Evolutionary conservation across 1,139 yeast species (phyloP).

Genomic region (Lodderomyces jiufengensis): DNA sequence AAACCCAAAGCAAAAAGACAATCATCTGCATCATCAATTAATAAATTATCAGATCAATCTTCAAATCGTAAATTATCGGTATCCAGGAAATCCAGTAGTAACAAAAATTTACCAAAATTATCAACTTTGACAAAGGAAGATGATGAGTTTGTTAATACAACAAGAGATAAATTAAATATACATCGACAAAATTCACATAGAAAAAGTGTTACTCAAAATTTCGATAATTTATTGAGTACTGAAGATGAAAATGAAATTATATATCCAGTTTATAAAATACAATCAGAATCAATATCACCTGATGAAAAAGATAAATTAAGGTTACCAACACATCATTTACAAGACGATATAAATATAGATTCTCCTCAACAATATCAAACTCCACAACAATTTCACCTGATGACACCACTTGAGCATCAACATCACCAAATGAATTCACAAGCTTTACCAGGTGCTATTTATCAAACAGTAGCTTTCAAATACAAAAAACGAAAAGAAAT

Average conservation of each 20-base stretch:
- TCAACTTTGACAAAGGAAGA: not conserved
- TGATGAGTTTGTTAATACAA: not conserved
- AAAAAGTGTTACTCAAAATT: conserved; percentile 21
- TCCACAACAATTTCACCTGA: not conserved
- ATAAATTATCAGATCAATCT: not conserved
- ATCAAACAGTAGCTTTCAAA: conserved; percentile 13
- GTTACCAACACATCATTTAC: not conserved
- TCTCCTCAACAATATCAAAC: not conserved
- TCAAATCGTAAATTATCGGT: not conserved
- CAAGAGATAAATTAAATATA: conserved; percentile 1
- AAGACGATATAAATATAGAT: not conserved
- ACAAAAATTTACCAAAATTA: not conserved
- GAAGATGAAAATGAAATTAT: conserved; percentile 26
- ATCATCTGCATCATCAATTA: not conserved
- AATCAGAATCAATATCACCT: not conserved
- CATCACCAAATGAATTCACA: not conserved
- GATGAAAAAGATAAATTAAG: conserved; percentile 3
- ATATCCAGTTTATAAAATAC: conserved; percentile 37
- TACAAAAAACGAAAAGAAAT: conserved; percentile 7
- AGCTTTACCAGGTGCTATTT: conserved; percentile 21
- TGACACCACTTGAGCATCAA: not conserved
- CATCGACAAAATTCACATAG: not conserved
- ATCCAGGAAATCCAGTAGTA: not conserved
- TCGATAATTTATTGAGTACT: conserved; percentile 25
- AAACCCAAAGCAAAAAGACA: not conserved